Evolutionary conservation across 306 rosid species (phyloP).

Genomic region (Glycine tomentella): DNA sequence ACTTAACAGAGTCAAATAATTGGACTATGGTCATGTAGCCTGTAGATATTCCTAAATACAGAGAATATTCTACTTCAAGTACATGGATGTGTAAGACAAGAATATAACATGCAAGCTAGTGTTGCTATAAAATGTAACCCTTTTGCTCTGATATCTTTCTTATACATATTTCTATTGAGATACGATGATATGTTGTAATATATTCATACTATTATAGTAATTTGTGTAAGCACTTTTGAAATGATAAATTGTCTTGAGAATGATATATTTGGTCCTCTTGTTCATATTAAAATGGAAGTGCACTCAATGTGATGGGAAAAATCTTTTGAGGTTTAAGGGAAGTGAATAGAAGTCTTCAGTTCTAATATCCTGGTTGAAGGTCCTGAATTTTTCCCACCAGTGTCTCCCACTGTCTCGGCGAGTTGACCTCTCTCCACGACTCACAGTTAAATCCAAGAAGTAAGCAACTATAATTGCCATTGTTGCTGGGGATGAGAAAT

Average conservation of each 20-base stretch:
- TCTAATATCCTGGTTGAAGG: constrained; percentile 59
- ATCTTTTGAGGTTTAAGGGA: constrained; percentile 65
- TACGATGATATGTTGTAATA: neutral
- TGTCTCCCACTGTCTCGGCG: constrained; percentile 85
- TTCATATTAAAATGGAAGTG: neutral
- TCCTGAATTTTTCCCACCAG: constrained; percentile 84
- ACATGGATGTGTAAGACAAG: neutral
- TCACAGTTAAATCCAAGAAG: constrained; percentile 65
- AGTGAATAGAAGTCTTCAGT: constrained; percentile 77
- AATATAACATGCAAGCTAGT: neutral
- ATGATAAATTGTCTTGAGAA: neutral
- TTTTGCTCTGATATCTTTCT: neutral
- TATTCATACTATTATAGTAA: neutral
- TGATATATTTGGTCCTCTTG: neutral
- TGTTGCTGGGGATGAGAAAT: constrained; percentile 83
- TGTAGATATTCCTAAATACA: neutral
- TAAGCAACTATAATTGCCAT: constrained; percentile 70
- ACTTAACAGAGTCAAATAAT: neutral
- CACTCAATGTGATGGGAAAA: constrained; percentile 79
- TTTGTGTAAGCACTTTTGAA: neutral
- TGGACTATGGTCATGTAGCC: neutral
- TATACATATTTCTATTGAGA: neutral
- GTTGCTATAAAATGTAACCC: constrained; percentile 2
- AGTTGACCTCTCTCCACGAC: constrained; percentile 52
- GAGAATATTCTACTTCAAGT: neutral